Evolutionary conservation across 2,329 filamentous ascomycete genomes (phyloP).

Genomic region (Sclerotinia spermophila): DNA sequence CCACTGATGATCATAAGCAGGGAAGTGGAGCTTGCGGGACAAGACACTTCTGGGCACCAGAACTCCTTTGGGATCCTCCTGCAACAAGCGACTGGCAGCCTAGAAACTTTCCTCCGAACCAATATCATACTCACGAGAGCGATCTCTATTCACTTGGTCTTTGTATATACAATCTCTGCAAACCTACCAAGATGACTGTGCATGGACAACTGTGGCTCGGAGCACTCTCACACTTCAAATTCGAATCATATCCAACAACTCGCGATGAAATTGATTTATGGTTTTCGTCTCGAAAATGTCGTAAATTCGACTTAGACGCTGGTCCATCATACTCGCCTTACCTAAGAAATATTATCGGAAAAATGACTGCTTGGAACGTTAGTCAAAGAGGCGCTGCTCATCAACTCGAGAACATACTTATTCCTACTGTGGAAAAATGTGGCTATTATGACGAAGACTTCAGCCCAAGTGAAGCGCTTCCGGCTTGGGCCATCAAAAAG

Average conservation of each 20-base stretch:
- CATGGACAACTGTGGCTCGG: background rate
- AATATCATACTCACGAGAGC: slow-evolving; percentile 23
- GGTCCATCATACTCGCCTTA: background rate
- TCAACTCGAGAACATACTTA: background rate
- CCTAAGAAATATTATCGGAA: background rate
- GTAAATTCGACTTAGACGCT: background rate
- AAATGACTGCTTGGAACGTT: background rate
- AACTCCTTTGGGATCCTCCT: slow-evolving; percentile 27
- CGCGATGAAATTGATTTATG: background rate
- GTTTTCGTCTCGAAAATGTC: background rate
- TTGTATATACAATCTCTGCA: slow-evolving; percentile 26
- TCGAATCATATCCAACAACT: background rate
- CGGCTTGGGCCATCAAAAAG: slow-evolving; percentile 26
- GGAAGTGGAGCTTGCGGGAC: slow-evolving; percentile 22
- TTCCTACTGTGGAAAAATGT: background rate
- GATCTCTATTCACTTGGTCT: slow-evolving; percentile 32
- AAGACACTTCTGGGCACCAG: slow-evolving; percentile 26
- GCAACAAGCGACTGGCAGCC: slow-evolving; percentile 5
- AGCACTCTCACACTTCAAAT: slow-evolving; percentile 10
- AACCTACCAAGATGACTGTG: background rate
- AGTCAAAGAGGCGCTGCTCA: slow-evolving; percentile 6
- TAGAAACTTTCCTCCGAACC: slow-evolving; percentile 18
- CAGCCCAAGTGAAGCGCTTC: slow-evolving; percentile 19
- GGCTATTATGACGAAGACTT: background rate
- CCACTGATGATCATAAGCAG: slow-evolving; percentile 24